A percentile compares a stretch with the other conserved stretches of the same genome.
Evolutionary conservation across 768 basidiomycete species (phyloP).

Genomic region (Suillus paluster): DNA sequence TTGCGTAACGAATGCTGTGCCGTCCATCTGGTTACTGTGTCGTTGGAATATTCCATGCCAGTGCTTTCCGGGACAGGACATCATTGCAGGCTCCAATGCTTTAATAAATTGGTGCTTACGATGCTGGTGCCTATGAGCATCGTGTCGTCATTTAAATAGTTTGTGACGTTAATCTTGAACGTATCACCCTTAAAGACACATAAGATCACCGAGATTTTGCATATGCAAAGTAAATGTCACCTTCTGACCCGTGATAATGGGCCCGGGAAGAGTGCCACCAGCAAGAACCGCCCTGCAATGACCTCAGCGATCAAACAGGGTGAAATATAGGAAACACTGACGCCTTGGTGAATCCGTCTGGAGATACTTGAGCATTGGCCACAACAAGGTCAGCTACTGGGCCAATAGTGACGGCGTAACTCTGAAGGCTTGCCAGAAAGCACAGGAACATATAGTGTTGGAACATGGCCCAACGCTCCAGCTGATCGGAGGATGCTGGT

Average conservation of each 20-base stretch:
- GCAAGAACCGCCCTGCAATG: not conserved
- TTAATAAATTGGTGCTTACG: not conserved
- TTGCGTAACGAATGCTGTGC: not conserved
- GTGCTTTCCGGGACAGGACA: not conserved
- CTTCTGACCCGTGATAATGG: not conserved
- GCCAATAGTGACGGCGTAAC: not conserved
- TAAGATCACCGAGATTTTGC: not conserved
- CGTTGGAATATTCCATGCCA: slow-evolving; percentile 1
- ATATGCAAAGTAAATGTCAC: not conserved
- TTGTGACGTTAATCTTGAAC: not conserved
- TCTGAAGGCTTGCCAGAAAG: not conserved
- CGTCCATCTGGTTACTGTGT: not conserved
- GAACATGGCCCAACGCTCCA: not conserved
- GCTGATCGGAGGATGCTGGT: not conserved
- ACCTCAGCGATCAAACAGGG: not conserved
- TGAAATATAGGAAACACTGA: not conserved
- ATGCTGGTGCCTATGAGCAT: not conserved
- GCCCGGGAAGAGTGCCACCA: not conserved
- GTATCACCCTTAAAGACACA: not conserved
- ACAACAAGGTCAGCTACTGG: not conserved
- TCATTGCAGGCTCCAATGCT: not conserved
- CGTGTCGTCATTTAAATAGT: not conserved
- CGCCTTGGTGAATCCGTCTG: not conserved
- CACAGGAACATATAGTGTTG: not conserved
- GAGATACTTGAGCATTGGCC: not conserved